Base-by-base conservation (phyloP, 108 stramenopile species). In the Nitzschia palea region DNA sequence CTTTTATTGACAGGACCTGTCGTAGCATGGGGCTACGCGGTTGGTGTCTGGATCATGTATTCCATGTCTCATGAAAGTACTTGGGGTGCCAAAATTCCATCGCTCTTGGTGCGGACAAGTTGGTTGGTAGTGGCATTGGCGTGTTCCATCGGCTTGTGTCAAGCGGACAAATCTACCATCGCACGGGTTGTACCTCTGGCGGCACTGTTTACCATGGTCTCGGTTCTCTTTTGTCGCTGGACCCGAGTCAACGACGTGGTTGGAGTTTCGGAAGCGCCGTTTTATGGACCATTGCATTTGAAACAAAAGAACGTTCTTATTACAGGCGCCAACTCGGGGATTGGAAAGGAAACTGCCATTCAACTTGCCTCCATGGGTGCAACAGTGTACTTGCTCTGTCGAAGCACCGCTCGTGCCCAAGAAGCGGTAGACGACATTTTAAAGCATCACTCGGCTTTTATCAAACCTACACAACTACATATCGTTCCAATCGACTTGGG, bases 291-390 rank as follows among this genome's bases (percentile, higher is more conserved):
- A 0, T 3, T 47, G 12, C 40, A 2, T 31, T 25, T 67, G 33
- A 14, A 45, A 32, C 61, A 51, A 26, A 79, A 83, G 28, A 79
- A 77, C 6, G 60, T 93, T 18, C 50, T 93, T 9, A 76, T 93
- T 28, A 93, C 91, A 1, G 91, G 91, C 32, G 91, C 91, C 61
- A 93, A 93, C 59, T 68, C 85, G 14, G 91, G 91, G 1, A 84
- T 93, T 59, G 91, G 91, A 20, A 86, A 79, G 33, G 91, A 93
- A 71, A 92, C 96, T 8, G 80, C 86, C n/a, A 45, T 68, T 25
- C 79, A 83, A 65, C 64, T 97, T 29, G 83, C 83, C 15, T 35
- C 55, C 48, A 64, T 63, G 52, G 93, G 92, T 47, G 94, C 87
- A 9, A 87, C 77, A 20, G 76, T 95, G 0, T 65, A 94, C 36